Evolutionary conservation across 2,329 filamentous ascomycete species (phyloP).

Genomic region (Alternaria sp.): DNA sequence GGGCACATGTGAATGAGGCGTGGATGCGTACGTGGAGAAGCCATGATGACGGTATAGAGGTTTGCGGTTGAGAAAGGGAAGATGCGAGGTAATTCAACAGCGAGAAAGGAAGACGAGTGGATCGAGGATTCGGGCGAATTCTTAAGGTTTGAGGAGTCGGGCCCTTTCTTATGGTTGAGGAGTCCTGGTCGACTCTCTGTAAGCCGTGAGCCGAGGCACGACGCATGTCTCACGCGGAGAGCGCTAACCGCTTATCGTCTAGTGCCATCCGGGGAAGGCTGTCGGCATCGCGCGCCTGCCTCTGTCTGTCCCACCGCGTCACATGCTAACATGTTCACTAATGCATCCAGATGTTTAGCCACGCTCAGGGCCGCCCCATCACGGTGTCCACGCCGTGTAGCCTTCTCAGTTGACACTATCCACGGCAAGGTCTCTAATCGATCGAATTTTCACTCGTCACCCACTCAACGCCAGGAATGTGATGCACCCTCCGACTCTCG

Average conservation of each 20-base stretch:
- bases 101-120: neutral
- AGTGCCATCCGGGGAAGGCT: constrained; percentile 20
- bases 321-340: constrained; percentile 21
- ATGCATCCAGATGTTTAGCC: constrained; percentile 2
- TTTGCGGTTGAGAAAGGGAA: neutral
- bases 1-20: constrained; percentile 18
- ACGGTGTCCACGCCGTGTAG: neutral
- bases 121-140: constrained; percentile 12
- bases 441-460: constrained; percentile 1
- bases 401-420: neutral
- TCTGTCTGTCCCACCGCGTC: constrained; percentile 16
- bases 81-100: neutral
- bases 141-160: constrained; percentile 28
- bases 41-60: constrained; percentile 60
- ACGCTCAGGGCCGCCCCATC: neutral
- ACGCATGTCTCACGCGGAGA: constrained; percentile 13
- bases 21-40: constrained; percentile 73
- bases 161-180: constrained; percentile 29
- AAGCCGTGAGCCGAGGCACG: constrained; percentile 36
- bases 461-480: neutral
- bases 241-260: constrained; percentile 12
- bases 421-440: neutral
- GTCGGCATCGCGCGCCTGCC: neutral
- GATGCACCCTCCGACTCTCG: neutral
- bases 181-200: constrained; percentile 25